Evolutionary conservation across 1,284 basidiomycete genomes (phyloP).

Genomic region (Coniferiporia weirii): DNA sequence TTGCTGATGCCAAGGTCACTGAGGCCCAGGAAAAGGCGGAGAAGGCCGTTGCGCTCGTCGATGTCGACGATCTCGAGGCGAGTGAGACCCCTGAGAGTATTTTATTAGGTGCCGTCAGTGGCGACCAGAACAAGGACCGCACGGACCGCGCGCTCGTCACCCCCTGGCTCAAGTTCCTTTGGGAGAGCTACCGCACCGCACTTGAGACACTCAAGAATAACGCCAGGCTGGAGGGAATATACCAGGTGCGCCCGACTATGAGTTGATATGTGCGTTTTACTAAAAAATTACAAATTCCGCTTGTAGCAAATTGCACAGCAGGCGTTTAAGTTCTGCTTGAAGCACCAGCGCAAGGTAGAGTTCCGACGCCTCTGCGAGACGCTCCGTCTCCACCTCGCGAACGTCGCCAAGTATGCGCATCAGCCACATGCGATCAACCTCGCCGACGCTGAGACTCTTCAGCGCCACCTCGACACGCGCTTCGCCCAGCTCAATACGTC

Average conservation of each 20-base stretch:
- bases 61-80: conserved; percentile 87
- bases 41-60: conserved; percentile 53
- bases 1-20: conserved; percentile 84
- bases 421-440: conserved; percentile 98
- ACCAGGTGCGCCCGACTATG: conserved; percentile 67
- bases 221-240: conserved; percentile 88
- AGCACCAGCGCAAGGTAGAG: conserved; percentile 93
- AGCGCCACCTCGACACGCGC: conserved; percentile 96
- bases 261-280: not conserved
- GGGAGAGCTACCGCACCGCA: conserved; percentile 97
- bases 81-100: conserved; percentile 92
- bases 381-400: conserved; percentile 90
- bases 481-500: conserved; percentile 98
- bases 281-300: not conserved
- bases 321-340: conserved; percentile 95
- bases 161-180: conserved; percentile 97
- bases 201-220: conserved; percentile 98
- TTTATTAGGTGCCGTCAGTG: conserved; percentile 81
- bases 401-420: conserved; percentile 94
- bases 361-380: conserved; percentile 98
- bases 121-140: conserved; percentile 91
- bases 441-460: conserved; percentile 91
- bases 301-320: conserved; percentile 89
- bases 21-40: conserved; percentile 85
- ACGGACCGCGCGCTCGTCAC: conserved; percentile 95